Conservation (phyloP, 768 basidiomycete species). For the Suillus occidentalis region DNA sequence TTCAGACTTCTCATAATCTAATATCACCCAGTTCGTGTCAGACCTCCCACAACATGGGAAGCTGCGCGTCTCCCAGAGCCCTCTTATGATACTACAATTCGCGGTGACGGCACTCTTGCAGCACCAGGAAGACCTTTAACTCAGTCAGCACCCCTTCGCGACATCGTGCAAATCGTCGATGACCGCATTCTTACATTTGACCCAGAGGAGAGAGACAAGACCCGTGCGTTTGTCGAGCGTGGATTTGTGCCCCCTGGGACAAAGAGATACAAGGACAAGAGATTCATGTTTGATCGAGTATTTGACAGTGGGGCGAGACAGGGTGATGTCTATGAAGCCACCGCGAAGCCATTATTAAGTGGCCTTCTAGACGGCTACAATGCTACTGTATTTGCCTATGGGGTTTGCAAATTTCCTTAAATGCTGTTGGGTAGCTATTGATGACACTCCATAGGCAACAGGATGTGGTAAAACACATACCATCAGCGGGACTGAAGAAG, state of each 20-base stretch:
- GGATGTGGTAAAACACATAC: slow-evolving; percentile 99
- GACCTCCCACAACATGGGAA: slow-evolving; percentile 85
- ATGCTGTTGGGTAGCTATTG: slow-evolving; percentile 6
- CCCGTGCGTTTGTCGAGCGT: slow-evolving; percentile 77
- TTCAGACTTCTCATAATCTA: slow-evolving; percentile 5
- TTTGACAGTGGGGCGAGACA: slow-evolving; percentile 82
- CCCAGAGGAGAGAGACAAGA: slow-evolving; percentile 85
- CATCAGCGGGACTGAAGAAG: slow-evolving; percentile 85
- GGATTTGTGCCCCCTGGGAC: slow-evolving; percentile 85
- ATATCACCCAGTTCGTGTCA: slow-evolving; percentile 71
- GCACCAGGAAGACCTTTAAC: slow-evolving; percentile 55
- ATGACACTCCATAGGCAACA: slow-evolving; percentile 70
- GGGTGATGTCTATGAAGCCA: slow-evolving; percentile 84
- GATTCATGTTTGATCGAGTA: slow-evolving; percentile 96
- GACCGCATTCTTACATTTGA: slow-evolving; percentile 96
- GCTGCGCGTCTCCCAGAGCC: slow-evolving; percentile 80
- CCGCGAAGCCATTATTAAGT: slow-evolving; percentile 80
- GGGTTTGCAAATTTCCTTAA: slow-evolving; percentile 54
- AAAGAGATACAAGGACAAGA: slow-evolving; percentile 93
- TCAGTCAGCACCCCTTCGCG: slow-evolving; percentile 60
- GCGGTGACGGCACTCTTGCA: slow-evolving; percentile 85
- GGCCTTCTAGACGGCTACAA: slow-evolving; percentile 94
- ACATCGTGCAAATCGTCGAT: slow-evolving; percentile 88
- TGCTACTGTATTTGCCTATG: slow-evolving; percentile 97
- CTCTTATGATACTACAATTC: slow-evolving; percentile 66